Conservation (phyloP, 225 moss, liverwort and hornwort genomes). For the Thuidium tamariscinum region DNA sequence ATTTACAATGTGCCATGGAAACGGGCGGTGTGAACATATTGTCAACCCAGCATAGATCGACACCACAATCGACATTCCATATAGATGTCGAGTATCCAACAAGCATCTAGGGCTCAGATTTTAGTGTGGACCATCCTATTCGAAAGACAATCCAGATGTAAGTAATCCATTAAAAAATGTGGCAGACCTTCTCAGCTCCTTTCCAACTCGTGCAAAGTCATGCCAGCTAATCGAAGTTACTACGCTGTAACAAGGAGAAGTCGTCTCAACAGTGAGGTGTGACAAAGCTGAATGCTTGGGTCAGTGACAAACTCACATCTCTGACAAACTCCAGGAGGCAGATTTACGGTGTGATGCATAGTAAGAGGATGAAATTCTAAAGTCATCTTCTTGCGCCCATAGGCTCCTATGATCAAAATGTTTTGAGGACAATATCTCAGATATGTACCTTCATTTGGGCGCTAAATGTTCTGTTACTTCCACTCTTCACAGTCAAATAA, state of each 20-base stretch:
- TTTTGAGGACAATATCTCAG: background rate
- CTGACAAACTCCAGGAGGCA: background rate
- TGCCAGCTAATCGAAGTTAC: background rate
- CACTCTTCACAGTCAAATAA: conserved; percentile 49
- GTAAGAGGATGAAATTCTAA: background rate
- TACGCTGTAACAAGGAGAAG: background rate
- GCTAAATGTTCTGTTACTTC: conserved; percentile 27
- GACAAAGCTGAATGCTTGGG: background rate
- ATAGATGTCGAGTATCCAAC: background rate
- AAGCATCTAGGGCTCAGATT: background rate
- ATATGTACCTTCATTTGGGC: conserved; percentile 55
- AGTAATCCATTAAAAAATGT: background rate
- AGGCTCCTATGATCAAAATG: background rate
- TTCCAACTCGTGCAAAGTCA: background rate
- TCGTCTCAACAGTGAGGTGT: background rate
- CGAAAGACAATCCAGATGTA: background rate
- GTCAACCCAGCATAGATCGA: conserved; percentile 8
- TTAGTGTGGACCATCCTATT: background rate
- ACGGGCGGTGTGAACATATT: background rate
- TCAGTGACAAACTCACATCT: background rate
- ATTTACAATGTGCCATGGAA: conserved; percentile 4
- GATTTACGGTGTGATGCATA: background rate
- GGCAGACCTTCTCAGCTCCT: background rate
- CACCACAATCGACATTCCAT: background rate
- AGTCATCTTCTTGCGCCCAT: background rate